These are phyloP conservation scores for Neonectria magnoliae DNA, from an alignment of 2,329 filamentous ascomycete genomes.

Conservation along the genomic window DNA sequence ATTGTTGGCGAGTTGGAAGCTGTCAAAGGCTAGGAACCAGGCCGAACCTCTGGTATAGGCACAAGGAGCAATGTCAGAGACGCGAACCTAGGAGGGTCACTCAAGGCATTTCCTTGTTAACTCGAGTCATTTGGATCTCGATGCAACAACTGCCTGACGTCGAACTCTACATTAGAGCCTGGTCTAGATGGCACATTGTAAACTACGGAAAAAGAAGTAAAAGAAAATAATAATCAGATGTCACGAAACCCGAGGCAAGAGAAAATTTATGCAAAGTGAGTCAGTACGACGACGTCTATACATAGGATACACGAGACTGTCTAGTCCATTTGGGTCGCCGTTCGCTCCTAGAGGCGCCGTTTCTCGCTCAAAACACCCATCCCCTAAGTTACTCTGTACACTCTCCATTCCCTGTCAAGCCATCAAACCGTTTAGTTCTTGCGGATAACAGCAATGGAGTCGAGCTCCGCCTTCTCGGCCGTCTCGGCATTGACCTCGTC, in stretches of 20 bases:
- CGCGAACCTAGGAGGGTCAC: slow-evolving; percentile 14
- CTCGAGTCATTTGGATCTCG: slow-evolving; percentile 21
- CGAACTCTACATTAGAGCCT: slow-evolving; percentile 19
- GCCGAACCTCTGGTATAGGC: slow-evolving; percentile 15
- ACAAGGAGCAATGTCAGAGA: slow-evolving; percentile 28
- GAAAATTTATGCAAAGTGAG: slow-evolving; percentile 40
- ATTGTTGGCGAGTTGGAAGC: slow-evolving; percentile 18
- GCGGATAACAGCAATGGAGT: slow-evolving; percentile 61
- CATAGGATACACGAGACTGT: slow-evolving; percentile 50
- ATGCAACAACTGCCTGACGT: slow-evolving; percentile 22
- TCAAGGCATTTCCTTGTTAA: slow-evolving; percentile 15
- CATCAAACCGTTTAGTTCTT: slow-evolving; percentile 52
- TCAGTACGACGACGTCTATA: slow-evolving; percentile 47
- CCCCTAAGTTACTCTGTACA: slow-evolving; percentile 27
- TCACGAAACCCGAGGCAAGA: slow-evolving; percentile 12
- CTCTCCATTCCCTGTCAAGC: slow-evolving; percentile 20
- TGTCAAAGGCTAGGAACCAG: slow-evolving; percentile 27
- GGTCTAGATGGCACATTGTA: slow-evolving; percentile 35
- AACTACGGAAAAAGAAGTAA: slow-evolving; percentile 36
- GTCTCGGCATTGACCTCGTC: slow-evolving; percentile 60
- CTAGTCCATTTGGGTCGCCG: slow-evolving; percentile 41
- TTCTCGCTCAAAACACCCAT: slow-evolving; percentile 35
- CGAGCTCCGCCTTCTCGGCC: slow-evolving; percentile 63
- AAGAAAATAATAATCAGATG: slow-evolving; percentile 35
- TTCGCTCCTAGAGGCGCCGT: slow-evolving; percentile 34